These are phyloP conservation scores for Cylindrotheca closterium DNA, from an alignment of 108 stramenopile species.

Conservation along the genomic window DNA sequence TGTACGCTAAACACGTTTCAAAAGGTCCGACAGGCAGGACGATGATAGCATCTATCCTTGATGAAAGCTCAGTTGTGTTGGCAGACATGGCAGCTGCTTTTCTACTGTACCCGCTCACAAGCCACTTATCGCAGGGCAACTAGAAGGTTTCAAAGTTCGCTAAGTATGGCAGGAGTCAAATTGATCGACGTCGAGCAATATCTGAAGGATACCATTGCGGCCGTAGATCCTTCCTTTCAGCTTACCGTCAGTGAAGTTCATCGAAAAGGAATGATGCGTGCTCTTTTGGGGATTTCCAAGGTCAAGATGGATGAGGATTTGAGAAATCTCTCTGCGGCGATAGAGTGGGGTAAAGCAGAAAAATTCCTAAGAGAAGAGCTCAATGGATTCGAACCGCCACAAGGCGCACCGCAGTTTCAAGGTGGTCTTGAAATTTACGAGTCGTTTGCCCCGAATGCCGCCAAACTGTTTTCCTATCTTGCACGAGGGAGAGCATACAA, in stretches of 20 bases:
- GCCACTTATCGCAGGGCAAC: no score
- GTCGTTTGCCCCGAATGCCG: background rate
- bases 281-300: background rate
- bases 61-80: no score
- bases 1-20: no score
- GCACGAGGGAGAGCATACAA: constrained; percentile 9
- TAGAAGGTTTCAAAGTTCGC: no score
- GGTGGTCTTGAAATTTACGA: constrained; percentile 4
- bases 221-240: background rate
- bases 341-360: background rate
- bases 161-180: no score
- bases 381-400: background rate
- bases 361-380: background rate
- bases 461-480: constrained; percentile 10
- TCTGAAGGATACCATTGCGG: background rate
- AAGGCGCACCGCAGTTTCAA: background rate
- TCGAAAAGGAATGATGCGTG: constrained; percentile 1
- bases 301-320: background rate
- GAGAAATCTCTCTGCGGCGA: background rate
- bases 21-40: no score
- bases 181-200: background rate
- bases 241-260: background rate
- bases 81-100: no score
- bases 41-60: no score
- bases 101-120: no score